These are phyloP conservation scores for Ogataea pini DNA, from an alignment of 805 yeast genomes.

Conservation along the genomic window DNA sequence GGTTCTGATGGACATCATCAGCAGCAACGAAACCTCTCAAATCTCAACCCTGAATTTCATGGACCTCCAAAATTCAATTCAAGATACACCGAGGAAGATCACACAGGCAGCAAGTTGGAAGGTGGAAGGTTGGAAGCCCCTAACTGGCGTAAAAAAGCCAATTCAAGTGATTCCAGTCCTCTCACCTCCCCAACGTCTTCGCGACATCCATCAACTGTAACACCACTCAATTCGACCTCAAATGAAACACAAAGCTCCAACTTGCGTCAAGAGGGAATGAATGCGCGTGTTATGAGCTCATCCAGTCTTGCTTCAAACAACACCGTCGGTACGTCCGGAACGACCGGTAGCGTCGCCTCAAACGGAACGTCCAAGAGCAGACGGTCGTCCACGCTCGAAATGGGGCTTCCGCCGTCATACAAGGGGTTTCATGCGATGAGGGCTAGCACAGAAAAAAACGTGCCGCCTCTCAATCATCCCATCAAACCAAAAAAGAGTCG, in stretches of 20 bases:
- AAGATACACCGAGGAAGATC: slow-evolving; percentile 16
- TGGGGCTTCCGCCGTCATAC: slow-evolving; percentile 26
- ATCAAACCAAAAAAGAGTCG: slow-evolving; percentile 25
- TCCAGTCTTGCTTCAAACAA: neutral
- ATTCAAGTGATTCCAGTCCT: slow-evolving; percentile 15
- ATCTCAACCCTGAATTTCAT: neutral
- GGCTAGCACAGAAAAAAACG: slow-evolving; percentile 11
- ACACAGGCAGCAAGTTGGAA: slow-evolving; percentile 4
- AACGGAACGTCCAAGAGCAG: neutral
- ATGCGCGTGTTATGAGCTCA: slow-evolving; percentile 5
- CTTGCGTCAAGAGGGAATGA: slow-evolving; percentile 5
- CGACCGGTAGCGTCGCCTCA: neutral
- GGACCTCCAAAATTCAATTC: slow-evolving; percentile 19
- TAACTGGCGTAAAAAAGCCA: neutral
- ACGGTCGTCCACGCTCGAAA: slow-evolving; percentile 8
- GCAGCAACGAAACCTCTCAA: neutral
- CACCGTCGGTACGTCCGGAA: neutral
- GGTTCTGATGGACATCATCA: neutral
- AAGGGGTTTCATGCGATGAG: slow-evolving; percentile 34
- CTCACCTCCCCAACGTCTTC: slow-evolving; percentile 23
- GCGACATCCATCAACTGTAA: slow-evolving; percentile 22
- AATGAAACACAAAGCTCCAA: slow-evolving; percentile 16
- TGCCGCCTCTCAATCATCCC: slow-evolving; percentile 21
- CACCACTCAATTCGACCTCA: slow-evolving; percentile 16
- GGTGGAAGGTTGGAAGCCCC: neutral